Conservation (phyloP, 2,329 filamentous ascomycete genomes). For the Aspergillus viridinutans region DNA sequence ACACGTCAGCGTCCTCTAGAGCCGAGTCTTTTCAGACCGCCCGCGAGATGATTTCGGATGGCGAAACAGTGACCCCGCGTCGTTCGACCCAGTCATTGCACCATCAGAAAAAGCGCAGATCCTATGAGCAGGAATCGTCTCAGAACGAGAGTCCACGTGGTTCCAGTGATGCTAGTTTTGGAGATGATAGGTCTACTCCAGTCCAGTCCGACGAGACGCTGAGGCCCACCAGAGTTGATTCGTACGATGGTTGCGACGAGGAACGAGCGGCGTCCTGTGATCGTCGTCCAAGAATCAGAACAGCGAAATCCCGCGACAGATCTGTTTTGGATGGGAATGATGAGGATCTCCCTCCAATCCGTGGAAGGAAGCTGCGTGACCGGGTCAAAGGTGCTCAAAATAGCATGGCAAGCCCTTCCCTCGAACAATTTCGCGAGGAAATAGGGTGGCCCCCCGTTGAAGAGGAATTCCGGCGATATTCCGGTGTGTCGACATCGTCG, state of each 20-base stretch:
- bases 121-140: constrained; percentile 12
- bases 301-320: constrained; percentile 2
- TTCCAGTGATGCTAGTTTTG: background rate
- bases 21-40: constrained; percentile 71
- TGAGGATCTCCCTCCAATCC: constrained; percentile 20
- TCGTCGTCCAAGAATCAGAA: background rate
- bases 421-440: constrained; percentile 47
- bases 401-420: constrained; percentile 31
- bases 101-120: constrained; percentile 14
- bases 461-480: constrained; percentile 41
- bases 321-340: constrained; percentile 11
- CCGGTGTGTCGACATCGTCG: constrained; percentile 50
- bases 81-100: constrained; percentile 18
- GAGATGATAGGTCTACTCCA: background rate
- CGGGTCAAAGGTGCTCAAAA: constrained; percentile 27
- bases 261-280: background rate
- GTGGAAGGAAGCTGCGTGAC: constrained; percentile 31
- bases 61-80: constrained; percentile 45
- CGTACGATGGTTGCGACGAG: background rate
- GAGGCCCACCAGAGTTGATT: background rate
- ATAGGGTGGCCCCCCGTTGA: constrained; percentile 48
- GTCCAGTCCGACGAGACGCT: background rate
- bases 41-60: constrained; percentile 60
- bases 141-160: constrained; percentile 21
- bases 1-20: constrained; percentile 54